These are phyloP conservation scores for Schizochytrium sp. DNA, from an alignment of 108 stramenopile species.

Conservation along the genomic window DNA sequence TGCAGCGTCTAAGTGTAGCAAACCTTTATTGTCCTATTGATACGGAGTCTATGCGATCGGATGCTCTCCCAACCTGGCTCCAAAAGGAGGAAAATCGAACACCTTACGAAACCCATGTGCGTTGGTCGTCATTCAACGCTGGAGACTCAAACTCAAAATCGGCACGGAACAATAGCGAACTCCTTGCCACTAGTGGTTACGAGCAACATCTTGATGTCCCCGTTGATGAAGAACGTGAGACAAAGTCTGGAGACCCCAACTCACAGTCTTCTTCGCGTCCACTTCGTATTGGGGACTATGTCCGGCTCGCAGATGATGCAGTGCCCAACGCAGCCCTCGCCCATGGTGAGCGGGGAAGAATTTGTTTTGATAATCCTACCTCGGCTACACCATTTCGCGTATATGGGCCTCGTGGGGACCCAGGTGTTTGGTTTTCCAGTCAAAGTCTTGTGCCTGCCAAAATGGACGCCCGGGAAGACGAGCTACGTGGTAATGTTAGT, in stretches of 20 bases:
- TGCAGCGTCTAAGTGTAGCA: background rate
- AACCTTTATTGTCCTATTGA: background rate
- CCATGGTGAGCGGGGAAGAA: constrained; percentile 4
- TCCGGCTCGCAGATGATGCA: background rate
- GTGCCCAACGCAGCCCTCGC: background rate
- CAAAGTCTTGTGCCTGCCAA: background rate
- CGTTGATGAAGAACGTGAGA: too few species aligned
- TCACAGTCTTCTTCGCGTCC: too few species aligned
- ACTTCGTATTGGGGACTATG: constrained; percentile 2
- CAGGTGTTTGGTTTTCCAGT: background rate
- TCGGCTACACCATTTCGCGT: background rate
- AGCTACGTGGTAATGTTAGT: too few species aligned
- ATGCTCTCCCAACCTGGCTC: background rate
- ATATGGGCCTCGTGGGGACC: constrained; percentile 39
- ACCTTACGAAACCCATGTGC: constrained; percentile 1
- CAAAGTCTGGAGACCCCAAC: too few species aligned
- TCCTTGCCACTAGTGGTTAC: background rate
- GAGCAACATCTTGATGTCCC: too few species aligned
- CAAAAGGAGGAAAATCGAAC: background rate
- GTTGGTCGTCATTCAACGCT: background rate
- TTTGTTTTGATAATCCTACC: constrained; percentile 16
- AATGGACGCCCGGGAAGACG: too few species aligned
- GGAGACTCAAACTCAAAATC: too few species aligned
- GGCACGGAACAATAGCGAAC: background rate
- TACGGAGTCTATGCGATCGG: background rate